phyloP scores from a whole-genome alignment of 306 rosid genomes.

The Morella rubra region DNA sequence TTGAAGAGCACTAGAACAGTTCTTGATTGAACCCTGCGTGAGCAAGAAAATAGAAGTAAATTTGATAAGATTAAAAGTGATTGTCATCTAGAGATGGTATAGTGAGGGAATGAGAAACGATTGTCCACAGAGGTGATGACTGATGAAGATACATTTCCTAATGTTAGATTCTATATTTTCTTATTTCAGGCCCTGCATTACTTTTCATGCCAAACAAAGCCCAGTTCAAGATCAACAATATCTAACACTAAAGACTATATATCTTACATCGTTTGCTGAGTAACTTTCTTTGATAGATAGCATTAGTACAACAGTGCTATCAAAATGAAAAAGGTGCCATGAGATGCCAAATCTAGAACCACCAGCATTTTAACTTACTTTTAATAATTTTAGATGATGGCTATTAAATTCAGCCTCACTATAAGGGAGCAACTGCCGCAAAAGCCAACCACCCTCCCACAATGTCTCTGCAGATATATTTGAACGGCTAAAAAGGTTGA shows the following conservation, averaged over 20 bases:
- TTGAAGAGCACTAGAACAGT: slow-evolving; percentile 52
- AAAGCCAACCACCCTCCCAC: slow-evolving; percentile 99
- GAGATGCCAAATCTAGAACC: neutral
- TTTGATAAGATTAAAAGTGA: neutral
- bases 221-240: neutral
- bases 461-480: slow-evolving; percentile 80
- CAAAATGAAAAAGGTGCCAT: neutral
- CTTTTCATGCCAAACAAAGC: neutral
- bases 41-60: slow-evolving; percentile 15
- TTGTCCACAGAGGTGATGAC: neutral
- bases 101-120: neutral
- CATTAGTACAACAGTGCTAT: neutral
- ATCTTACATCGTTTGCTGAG: neutral
- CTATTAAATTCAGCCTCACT: slow-evolving; percentile 75
- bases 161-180: too few species aligned
- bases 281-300: neutral
- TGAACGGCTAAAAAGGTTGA: slow-evolving; percentile 77
- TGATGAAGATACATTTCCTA: neutral
- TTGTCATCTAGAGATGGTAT: slow-evolving; percentile 15
- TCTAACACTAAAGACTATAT: neutral
- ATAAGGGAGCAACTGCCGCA: slow-evolving; percentile 91
- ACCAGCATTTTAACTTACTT: slow-evolving; percentile 45
- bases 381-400: slow-evolving; percentile 66
- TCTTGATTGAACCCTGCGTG: slow-evolving; percentile 70
- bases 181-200: too few species aligned